These are phyloP conservation scores for Mycena vitilis DNA, from an alignment of 768 basidiomycete genomes.

Conservation along the genomic window DNA sequence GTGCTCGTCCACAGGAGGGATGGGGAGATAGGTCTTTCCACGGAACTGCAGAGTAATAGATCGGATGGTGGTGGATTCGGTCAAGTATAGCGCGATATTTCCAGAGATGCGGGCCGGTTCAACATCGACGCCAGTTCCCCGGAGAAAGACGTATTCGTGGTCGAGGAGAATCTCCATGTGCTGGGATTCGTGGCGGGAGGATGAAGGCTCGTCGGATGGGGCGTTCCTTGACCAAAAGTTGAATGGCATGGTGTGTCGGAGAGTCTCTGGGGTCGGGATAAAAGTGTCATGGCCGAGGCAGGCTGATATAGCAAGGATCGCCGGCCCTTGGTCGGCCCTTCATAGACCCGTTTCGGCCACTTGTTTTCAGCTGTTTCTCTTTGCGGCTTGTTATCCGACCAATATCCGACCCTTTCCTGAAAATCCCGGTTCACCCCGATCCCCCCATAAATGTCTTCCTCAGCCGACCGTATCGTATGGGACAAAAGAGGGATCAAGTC, in stretches of 20 bases:
- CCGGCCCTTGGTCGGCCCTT: too few relatives aligned
- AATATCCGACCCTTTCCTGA: too few relatives aligned
- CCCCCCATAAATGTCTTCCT: conserved; percentile 1
- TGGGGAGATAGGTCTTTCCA: conserved; percentile 83
- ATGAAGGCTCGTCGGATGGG: conserved; percentile 3
- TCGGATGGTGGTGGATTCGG: conserved; percentile 84
- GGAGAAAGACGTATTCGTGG: conserved; percentile 74
- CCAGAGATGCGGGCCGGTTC: conserved; percentile 87
- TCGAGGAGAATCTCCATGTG: conserved; percentile 81
- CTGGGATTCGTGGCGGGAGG: neutral
- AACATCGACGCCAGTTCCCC: conserved; percentile 84
- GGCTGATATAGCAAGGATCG: too few relatives aligned
- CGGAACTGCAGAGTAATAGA: conserved; percentile 86
- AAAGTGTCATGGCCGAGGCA: too few relatives aligned
- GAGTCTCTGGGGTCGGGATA: too few relatives aligned
- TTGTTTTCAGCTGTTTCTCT: too few relatives aligned
- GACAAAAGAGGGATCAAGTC: conserved; percentile 8
- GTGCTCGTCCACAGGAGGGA: conserved; percentile 66
- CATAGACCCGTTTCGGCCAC: too few relatives aligned
- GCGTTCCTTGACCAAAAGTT: conserved; percentile 15
- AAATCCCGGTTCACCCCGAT: too few relatives aligned
- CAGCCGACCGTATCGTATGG: conserved; percentile 4
- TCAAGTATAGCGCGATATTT: conserved; percentile 80
- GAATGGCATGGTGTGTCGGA: conserved; percentile 23
- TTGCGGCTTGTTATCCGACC: too few relatives aligned